Conservation (phyloP, 2,329 filamentous ascomycete genomes). For the Trichophyton rubrum region DNA sequence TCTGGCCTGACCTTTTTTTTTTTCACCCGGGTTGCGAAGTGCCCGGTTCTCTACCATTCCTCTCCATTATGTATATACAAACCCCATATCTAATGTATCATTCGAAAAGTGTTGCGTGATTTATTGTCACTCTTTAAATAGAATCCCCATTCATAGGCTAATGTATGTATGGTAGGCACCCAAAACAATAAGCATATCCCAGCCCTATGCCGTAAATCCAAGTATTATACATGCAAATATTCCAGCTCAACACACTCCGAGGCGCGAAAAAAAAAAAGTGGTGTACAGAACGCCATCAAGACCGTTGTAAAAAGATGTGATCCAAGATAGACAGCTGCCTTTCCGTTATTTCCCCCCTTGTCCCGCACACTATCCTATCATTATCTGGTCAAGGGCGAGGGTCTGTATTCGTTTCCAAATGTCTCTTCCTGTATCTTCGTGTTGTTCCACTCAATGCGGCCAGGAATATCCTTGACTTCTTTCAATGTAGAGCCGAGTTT, state of each 20-base stretch:
- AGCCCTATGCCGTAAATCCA: constrained; percentile 1
- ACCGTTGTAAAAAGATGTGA: background rate
- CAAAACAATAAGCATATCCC: background rate
- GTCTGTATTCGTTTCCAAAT: background rate
- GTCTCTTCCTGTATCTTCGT: constrained; percentile 15
- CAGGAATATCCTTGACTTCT: constrained; percentile 47
- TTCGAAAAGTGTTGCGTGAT: background rate
- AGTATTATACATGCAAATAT: constrained; percentile 2
- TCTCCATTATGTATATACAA: constrained; percentile 1
- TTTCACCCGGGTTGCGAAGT: background rate
- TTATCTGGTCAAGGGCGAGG: background rate
- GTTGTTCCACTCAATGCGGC: constrained; percentile 43
- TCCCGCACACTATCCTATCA: background rate
- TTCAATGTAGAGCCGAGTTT: constrained; percentile 62
- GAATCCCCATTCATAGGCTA: background rate
- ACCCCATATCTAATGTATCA: background rate
- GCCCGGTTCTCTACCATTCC: background rate
- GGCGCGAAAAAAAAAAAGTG: background rate
- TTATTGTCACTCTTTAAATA: background rate
- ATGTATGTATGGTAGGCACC: background rate
- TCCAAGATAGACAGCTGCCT: background rate
- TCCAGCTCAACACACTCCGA: background rate
- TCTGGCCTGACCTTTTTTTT: background rate
- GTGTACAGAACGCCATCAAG: constrained; percentile 1
- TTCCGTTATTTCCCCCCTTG: background rate